Evolutionary conservation across 805 yeast genomes (phyloP).

Genomic region (Ogataea paraovalis): DNA sequence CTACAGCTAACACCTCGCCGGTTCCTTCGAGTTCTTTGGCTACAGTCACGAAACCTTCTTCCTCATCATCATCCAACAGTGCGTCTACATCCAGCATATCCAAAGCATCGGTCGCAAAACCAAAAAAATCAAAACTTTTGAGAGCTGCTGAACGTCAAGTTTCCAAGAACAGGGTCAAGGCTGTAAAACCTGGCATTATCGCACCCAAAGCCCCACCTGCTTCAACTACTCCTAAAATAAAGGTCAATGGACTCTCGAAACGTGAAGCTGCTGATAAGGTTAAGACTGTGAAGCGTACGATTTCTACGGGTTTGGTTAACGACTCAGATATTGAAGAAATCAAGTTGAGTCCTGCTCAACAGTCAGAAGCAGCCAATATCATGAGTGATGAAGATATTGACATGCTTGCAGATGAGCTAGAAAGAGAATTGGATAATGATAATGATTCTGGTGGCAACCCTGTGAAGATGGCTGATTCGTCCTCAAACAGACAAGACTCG

Average conservation of each 20-base stretch:
- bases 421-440: slow-evolving; percentile 16
- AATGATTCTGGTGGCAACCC: neutral
- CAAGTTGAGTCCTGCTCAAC: slow-evolving; percentile 8
- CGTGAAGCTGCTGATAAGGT: neutral
- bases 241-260: neutral
- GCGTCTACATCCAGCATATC: neutral
- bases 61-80: neutral
- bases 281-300: neutral
- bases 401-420: slow-evolving; percentile 22
- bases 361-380: neutral
- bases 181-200: slow-evolving; percentile 1
- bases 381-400: slow-evolving; percentile 23
- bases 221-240: neutral
- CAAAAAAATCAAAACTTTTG: slow-evolving; percentile 19
- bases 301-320: neutral
- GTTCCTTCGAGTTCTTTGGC: no score
- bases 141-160: slow-evolving; percentile 21
- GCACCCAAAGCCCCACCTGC: neutral
- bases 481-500: neutral
- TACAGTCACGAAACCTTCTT: no score
- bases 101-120: slow-evolving; percentile 7
- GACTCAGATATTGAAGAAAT: slow-evolving; percentile 20
- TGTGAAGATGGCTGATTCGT: neutral
- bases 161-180: slow-evolving; percentile 3
- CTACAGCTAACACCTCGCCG: neutral